A percentile compares a stretch with the other conserved stretches of the same genome.
These are phyloP conservation scores for Dothideomycetes sp. DNA, from an alignment of 2,329 filamentous ascomycete genomes.

Conservation along the genomic window DNA sequence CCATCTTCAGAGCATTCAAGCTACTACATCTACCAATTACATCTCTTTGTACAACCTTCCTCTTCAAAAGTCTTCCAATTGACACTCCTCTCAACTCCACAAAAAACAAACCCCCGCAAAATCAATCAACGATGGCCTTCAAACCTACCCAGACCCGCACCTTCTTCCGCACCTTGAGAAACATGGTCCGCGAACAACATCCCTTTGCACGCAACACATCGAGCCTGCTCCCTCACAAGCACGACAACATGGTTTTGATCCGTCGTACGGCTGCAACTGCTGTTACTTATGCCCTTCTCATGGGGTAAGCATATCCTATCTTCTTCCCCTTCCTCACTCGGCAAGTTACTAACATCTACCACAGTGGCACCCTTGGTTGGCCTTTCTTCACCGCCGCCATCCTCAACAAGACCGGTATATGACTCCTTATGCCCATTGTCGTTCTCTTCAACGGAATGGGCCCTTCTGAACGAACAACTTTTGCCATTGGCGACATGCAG, in stretches of 20 bases:
- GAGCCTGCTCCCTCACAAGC: slow-evolving; percentile 1
- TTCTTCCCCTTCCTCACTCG: background rate
- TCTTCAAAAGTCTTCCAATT: background rate
- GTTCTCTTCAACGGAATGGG: slow-evolving; percentile 2
- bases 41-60: background rate
- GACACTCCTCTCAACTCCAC: background rate
- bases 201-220: slow-evolving; percentile 10
- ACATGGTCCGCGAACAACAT: slow-evolving; percentile 2
- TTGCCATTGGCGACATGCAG: slow-evolving; percentile 2
- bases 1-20: background rate
- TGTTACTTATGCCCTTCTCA: background rate
- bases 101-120: background rate
- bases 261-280: background rate
- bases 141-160: slow-evolving; percentile 10
- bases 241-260: slow-evolving; percentile 1
- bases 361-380: slow-evolving; percentile 2
- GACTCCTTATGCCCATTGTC: slow-evolving; percentile 1
- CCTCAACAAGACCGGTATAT: slow-evolving; percentile 5
- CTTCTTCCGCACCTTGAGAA: slow-evolving; percentile 11
- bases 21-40: slow-evolving; percentile 2
- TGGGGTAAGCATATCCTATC: background rate
- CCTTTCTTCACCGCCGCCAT: background rate
- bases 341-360: background rate
- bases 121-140: slow-evolving; percentile 10
- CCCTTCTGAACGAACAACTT: background rate